Conservation (phyloP, 768 basidiomycete species). For the Scleroderma citrinum region DNA sequence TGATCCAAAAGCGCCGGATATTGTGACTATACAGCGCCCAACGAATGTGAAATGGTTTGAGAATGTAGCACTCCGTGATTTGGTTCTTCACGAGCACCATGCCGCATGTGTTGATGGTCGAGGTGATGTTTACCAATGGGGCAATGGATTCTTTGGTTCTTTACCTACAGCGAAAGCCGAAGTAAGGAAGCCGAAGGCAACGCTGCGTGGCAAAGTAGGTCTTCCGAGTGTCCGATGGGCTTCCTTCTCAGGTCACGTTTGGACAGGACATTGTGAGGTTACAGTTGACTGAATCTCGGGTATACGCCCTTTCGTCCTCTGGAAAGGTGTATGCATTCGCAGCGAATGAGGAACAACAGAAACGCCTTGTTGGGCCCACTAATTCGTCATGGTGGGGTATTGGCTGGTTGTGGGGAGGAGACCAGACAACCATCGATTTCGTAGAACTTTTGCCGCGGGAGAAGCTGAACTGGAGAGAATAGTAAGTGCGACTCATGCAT, state of each 20-base stretch:
- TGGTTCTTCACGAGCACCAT: slow-evolving; percentile 59
- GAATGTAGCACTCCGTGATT: slow-evolving; percentile 65
- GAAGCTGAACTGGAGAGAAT: slow-evolving; percentile 58
- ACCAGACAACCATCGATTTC: slow-evolving; percentile 47
- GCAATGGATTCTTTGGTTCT: slow-evolving; percentile 50
- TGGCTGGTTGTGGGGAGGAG: slow-evolving; percentile 49
- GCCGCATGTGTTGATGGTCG: slow-evolving; percentile 73
- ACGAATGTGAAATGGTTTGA: slow-evolving; percentile 52
- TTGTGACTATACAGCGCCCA: slow-evolving; percentile 44
- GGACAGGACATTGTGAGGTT: slow-evolving; percentile 65
- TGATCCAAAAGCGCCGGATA: slow-evolving; percentile 32
- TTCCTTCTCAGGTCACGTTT: neutral
- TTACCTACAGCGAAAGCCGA: slow-evolving; percentile 16
- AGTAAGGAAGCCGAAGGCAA: slow-evolving; percentile 39
- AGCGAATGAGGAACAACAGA: slow-evolving; percentile 44
- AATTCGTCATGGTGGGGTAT: slow-evolving; percentile 56
- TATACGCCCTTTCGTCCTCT: slow-evolving; percentile 75
- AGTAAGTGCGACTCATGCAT: slow-evolving; percentile 32
- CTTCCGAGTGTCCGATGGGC: neutral
- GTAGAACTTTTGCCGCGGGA: slow-evolving; percentile 56
- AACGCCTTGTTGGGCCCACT: slow-evolving; percentile 30
- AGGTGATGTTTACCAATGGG: slow-evolving; percentile 86
- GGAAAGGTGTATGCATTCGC: slow-evolving; percentile 73
- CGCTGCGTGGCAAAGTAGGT: slow-evolving; percentile 60
- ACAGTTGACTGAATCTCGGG: slow-evolving; percentile 49